Percentiles rank a stretch among this genome's conserved stretches.
These are phyloP conservation scores for Amaranthus palmeri DNA, from an alignment of 148 eudicot species.

Conservation along the genomic window DNA sequence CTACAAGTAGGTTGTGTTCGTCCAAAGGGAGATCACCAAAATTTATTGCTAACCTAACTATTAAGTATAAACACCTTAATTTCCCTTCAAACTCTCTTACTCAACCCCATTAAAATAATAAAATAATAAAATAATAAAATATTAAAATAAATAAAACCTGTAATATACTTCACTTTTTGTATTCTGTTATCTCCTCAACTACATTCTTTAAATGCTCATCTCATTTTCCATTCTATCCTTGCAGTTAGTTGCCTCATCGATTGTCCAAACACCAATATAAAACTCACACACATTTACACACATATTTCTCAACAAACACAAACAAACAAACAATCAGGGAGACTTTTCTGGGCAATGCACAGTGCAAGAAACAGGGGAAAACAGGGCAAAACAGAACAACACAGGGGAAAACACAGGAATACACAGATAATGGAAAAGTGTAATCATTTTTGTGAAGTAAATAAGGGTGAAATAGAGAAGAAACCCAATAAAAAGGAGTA, in stretches of 20 bases:
- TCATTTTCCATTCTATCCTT: too few relatives aligned
- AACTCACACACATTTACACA: neutral
- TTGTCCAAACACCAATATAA: slow-evolving; percentile 3
- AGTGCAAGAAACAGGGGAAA: slow-evolving; percentile 26
- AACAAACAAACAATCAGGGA: neutral
- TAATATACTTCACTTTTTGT: too few relatives aligned
- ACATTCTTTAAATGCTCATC: slow-evolving; percentile 10
- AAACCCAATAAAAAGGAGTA: slow-evolving; percentile 10
- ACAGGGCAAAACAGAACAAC: too few relatives aligned
- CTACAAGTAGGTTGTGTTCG: slow-evolving; percentile 14
- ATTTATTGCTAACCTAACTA: slow-evolving; percentile 41
- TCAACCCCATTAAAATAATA: too few relatives aligned
- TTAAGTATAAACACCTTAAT: neutral
- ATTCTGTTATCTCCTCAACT: slow-evolving; percentile 5
- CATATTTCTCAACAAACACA: too few relatives aligned
- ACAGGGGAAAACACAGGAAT: slow-evolving; percentile 27
- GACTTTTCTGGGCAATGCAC: slow-evolving; percentile 14
- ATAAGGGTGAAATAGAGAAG: neutral
- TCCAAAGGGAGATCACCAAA: slow-evolving; percentile 15
- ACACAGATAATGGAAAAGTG: slow-evolving; percentile 19
- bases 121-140: too few relatives aligned
- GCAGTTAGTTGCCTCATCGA: too few relatives aligned
- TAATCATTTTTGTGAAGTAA: slow-evolving; percentile 11
- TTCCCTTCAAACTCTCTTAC: neutral
- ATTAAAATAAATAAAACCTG: too few relatives aligned